Evolutionary conservation across 331 rosid genomes (phyloP).

Genomic region (Saraca asoca): DNA sequence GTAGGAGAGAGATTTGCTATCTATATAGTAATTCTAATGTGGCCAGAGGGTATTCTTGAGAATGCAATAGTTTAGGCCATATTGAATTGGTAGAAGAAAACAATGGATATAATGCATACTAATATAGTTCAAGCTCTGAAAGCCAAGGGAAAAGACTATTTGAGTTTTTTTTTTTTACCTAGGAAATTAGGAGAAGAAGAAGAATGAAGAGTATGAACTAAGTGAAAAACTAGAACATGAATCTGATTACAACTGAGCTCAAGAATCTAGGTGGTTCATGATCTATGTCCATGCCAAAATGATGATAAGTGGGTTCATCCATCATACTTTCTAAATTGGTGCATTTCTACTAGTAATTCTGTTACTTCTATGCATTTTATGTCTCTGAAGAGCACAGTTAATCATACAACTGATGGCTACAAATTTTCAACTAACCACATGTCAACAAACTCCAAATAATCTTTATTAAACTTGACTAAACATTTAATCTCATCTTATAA

Average conservation of each 20-base stretch:
- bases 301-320: slow-evolving; percentile 46
- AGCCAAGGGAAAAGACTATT: slow-evolving; percentile 43
- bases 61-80: slow-evolving; percentile 24
- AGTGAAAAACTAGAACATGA: slow-evolving; percentile 35
- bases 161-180: slow-evolving; percentile 54
- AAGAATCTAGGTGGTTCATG: slow-evolving; percentile 50
- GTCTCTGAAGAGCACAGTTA: too few species aligned
- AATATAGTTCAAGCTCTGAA: slow-evolving; percentile 43
- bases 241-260: slow-evolving; percentile 48
- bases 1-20: too few species aligned
- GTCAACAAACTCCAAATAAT: too few species aligned
- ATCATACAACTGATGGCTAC: too few species aligned
- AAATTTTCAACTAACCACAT: too few species aligned
- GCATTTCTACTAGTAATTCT: not conserved
- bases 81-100: slow-evolving; percentile 43
- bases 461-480: too few species aligned
- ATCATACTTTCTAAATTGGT: not conserved
- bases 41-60: slow-evolving; percentile 57
- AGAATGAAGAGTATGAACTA: slow-evolving; percentile 35
- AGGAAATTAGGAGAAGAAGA: slow-evolving; percentile 44
- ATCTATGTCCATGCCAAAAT: slow-evolving; percentile 55
- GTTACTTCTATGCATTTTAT: too few species aligned
- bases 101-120: slow-evolving; percentile 54
- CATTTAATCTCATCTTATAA: too few species aligned
- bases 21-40: too few species aligned